Conservation (phyloP, 805 yeast species). For the Ogataea corticis region DNA sequence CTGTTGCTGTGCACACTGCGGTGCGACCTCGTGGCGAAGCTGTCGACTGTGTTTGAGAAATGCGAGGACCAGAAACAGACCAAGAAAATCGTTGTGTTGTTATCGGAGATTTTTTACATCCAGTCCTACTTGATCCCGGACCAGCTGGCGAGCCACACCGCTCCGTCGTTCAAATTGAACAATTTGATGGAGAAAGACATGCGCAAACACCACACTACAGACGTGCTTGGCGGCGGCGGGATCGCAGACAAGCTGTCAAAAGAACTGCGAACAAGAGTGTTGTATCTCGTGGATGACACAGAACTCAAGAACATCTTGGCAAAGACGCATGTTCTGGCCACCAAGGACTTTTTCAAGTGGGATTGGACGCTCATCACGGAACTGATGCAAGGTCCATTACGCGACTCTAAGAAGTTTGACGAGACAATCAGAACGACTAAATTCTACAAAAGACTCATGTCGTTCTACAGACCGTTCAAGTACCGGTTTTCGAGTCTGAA, state of each 20-base stretch:
- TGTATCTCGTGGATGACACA: conserved; percentile 51
- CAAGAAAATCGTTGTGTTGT: conserved; percentile 61
- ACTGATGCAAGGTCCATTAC: conserved; percentile 81
- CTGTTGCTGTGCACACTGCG: conserved; percentile 55
- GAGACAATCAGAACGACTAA: conserved; percentile 79
- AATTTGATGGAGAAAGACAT: conserved; percentile 30
- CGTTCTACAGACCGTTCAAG: conserved; percentile 91
- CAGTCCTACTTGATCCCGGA: conserved; percentile 57
- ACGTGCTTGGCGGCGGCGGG: conserved; percentile 5
- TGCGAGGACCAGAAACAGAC: conserved; percentile 46
- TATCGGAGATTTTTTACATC: conserved; percentile 61
- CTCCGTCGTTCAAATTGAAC: conserved; percentile 31
- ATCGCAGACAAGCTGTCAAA: conserved; percentile 18
- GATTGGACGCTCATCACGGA: conserved; percentile 76
- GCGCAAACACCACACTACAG: conserved; percentile 23
- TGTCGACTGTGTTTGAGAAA: conserved; percentile 39
- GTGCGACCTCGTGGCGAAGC: conserved; percentile 51
- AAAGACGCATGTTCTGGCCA: conserved; percentile 69
- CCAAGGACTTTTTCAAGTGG: conserved; percentile 84
- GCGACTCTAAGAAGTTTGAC: conserved; percentile 68
- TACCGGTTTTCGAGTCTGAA: conserved; percentile 65
- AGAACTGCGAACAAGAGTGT: conserved; percentile 26
- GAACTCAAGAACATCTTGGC: conserved; percentile 65
- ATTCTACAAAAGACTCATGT: conserved; percentile 77
- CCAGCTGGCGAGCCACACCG: conserved; percentile 33